A percentile compares a stretch with the other conserved stretches of the same genome.
Evolutionary conservation across 1,284 basidiomycete genomes (phyloP).

Genomic region (Cerrena zonata): DNA sequence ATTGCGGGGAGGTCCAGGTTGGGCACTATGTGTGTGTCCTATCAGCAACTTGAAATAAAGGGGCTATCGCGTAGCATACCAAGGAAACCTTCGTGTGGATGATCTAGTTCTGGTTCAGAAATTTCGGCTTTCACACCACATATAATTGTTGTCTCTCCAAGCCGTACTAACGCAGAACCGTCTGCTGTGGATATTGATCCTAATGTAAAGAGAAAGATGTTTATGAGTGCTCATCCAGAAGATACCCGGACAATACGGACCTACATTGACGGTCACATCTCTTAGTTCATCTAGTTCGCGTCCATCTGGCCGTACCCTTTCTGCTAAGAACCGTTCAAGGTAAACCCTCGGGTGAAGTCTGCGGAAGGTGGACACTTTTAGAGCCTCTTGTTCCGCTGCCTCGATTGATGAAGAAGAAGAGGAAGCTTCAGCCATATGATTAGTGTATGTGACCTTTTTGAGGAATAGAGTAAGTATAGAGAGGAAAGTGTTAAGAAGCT

Average conservation of each 20-base stretch:
- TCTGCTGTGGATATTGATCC: slow-evolving; percentile 88
- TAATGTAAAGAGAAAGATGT: slow-evolving; percentile 19
- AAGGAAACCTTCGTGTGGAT: slow-evolving; percentile 72
- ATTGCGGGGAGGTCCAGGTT: slow-evolving; percentile 90
- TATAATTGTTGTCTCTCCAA: slow-evolving; percentile 86
- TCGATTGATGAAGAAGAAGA: slow-evolving; percentile 9
- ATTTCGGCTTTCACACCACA: slow-evolving; percentile 95
- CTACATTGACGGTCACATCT: slow-evolving; percentile 65
- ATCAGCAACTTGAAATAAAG: too few relatives aligned
- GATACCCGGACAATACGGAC: slow-evolving; percentile 39
- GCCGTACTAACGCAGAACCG: slow-evolving; percentile 82
- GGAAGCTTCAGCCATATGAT: slow-evolving; percentile 17
- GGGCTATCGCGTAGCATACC: slow-evolving; percentile 63
- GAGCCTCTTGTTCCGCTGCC: slow-evolving; percentile 22
- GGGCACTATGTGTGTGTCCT: slow-evolving; percentile 60
- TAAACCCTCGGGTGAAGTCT: slow-evolving; percentile 78
- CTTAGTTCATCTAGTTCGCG: slow-evolving; percentile 59
- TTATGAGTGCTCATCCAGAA: neutral
- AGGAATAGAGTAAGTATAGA: too few relatives aligned
- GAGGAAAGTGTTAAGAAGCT: too few relatives aligned
- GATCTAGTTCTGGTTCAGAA: slow-evolving; percentile 77
- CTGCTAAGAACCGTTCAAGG: slow-evolving; percentile 70
- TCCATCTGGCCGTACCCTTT: slow-evolving; percentile 73
- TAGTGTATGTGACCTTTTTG: too few relatives aligned
- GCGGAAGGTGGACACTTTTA: slow-evolving; percentile 71